Evolutionary conservation across 1,139 yeast species (phyloP).

Genomic region (Debaryomyces subglobosus): DNA sequence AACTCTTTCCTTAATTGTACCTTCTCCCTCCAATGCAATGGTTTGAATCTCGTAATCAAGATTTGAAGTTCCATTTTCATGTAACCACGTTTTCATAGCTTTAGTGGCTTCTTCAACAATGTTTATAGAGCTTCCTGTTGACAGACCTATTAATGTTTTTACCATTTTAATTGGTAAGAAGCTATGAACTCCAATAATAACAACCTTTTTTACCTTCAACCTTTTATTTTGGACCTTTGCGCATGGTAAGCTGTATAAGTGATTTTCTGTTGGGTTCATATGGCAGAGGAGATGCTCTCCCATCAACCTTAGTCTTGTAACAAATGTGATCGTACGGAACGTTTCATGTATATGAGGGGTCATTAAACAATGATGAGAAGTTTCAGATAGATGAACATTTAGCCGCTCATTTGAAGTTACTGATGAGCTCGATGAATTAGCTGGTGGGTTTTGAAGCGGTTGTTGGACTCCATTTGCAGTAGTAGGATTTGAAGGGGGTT

Average conservation of each 20-base stretch:
- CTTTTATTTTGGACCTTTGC: constrained; percentile 20
- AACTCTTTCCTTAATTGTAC: constrained; percentile 46
- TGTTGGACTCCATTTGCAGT: background rate
- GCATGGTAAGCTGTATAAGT: constrained; percentile 31
- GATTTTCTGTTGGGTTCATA: constrained; percentile 32
- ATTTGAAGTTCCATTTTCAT: constrained; percentile 21
- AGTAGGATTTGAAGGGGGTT: background rate
- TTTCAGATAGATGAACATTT: background rate
- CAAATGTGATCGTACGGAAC: constrained; percentile 40
- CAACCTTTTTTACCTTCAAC: constrained; percentile 31
- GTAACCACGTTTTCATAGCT: constrained; percentile 45
- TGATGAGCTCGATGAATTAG: background rate
- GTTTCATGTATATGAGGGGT: constrained; percentile 34
- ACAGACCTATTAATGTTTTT: constrained; percentile 46
- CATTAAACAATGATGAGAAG: constrained; percentile 8
- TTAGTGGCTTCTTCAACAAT: constrained; percentile 39
- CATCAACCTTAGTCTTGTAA: constrained; percentile 42
- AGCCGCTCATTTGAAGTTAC: background rate
- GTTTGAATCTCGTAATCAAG: constrained; percentile 40
- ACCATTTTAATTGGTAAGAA: constrained; percentile 58
- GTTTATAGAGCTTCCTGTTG: constrained; percentile 46
- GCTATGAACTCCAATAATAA: constrained; percentile 53
- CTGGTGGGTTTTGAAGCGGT: background rate
- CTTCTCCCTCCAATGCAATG: constrained; percentile 57
- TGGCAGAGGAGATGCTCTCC: constrained; percentile 36